These are phyloP conservation scores for Marsdenia floribunda DNA, from an alignment of 257 asterid genomes.

Conservation along the genomic window DNA sequence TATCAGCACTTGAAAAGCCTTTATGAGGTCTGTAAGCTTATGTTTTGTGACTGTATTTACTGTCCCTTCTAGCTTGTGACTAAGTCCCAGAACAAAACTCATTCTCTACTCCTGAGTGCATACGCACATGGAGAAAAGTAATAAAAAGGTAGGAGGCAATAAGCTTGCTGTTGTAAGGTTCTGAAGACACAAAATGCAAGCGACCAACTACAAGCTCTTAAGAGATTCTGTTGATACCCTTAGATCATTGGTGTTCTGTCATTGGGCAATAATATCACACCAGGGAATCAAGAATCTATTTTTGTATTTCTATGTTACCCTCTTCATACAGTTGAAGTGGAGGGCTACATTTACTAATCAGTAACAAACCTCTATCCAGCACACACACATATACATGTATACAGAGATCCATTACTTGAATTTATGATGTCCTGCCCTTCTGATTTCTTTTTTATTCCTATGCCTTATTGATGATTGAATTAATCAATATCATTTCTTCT, in stretches of 20 bases:
- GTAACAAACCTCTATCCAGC: background rate
- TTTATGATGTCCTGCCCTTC: background rate
- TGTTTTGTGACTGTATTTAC: background rate
- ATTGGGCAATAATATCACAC: background rate
- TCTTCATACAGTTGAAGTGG: background rate
- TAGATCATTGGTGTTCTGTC: background rate
- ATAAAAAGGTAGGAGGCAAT: background rate
- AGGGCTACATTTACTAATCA: background rate
- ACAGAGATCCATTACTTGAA: background rate
- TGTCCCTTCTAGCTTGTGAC: background rate
- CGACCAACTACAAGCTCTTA: background rate
- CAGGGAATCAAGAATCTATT: background rate
- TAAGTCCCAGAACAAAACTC: background rate
- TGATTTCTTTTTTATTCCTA: background rate
- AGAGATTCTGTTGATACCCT: background rate
- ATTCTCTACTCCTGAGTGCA: background rate
- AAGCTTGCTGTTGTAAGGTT: background rate
- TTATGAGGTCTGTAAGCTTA: slow-evolving; percentile 54
- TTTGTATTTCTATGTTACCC: background rate
- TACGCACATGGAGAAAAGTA: background rate
- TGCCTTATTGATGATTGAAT: background rate
- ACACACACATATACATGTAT: background rate
- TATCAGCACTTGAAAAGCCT: slow-evolving; percentile 42
- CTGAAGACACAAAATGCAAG: background rate
- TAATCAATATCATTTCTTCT: background rate